Evolutionary conservation across 176 grass and related monocot species (phyloP).

Genomic region (Juncus effusus): DNA sequence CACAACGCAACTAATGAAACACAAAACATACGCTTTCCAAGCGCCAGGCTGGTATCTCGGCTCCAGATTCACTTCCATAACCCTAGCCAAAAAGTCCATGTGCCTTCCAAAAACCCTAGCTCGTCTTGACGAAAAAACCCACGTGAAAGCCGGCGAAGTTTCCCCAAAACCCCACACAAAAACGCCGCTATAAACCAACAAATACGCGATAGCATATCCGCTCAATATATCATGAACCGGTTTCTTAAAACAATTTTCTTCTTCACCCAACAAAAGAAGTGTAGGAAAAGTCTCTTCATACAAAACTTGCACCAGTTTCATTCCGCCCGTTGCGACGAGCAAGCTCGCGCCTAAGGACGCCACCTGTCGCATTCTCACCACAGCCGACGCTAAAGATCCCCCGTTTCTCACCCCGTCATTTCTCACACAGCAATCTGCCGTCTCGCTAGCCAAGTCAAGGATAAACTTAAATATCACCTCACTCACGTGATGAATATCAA

Average conservation of each 20-base stretch:
- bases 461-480: slow-evolving; percentile 62
- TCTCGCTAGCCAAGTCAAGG: slow-evolving; percentile 39
- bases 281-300: slow-evolving; percentile 65
- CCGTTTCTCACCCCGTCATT: slow-evolving; percentile 23
- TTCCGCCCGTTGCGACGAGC: slow-evolving; percentile 55
- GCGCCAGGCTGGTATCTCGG: slow-evolving; percentile 23
- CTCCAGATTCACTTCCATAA: slow-evolving; percentile 7
- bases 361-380: slow-evolving; percentile 45
- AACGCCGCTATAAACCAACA: slow-evolving; percentile 33
- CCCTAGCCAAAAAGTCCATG: slow-evolving; percentile 15
- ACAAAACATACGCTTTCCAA: slow-evolving; percentile 25
- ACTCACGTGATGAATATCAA: slow-evolving; percentile 47
- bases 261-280: slow-evolving; percentile 53
- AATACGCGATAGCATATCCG: slow-evolving; percentile 60
- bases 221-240: slow-evolving; percentile 46
- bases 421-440: slow-evolving; percentile 46
- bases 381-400: slow-evolving; percentile 44
- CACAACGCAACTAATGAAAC: slow-evolving; percentile 17
- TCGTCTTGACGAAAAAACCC: slow-evolving; percentile 20
- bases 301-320: slow-evolving; percentile 48
- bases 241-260: slow-evolving; percentile 26
- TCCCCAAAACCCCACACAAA: slow-evolving; percentile 24
- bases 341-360: slow-evolving; percentile 54
- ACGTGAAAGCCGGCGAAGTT: slow-evolving; percentile 12
- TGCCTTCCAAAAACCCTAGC: slow-evolving; percentile 15